Evolutionary conservation across 768 basidiomycete species (phyloP).

Genomic region (Mycena pura): DNA sequence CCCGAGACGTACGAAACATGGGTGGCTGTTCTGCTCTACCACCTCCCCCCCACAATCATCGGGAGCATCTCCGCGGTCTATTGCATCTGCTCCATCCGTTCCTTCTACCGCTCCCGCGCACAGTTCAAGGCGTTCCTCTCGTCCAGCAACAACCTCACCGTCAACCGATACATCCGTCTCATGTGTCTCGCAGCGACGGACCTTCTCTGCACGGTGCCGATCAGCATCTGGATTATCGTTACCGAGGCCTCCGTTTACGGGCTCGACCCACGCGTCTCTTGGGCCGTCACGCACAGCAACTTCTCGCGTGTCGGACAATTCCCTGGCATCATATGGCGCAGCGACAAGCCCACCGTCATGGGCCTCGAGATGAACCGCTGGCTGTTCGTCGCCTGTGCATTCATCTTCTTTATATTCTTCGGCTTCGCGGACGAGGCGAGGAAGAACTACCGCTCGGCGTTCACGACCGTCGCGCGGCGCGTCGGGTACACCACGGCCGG

Average conservation of each 20-base stretch:
- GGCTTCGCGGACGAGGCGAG: too few species aligned
- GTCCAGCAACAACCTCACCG: too few species aligned
- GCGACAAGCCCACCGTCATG: not conserved
- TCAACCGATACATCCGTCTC: too few species aligned
- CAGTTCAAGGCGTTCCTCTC: too few species aligned
- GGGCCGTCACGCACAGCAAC: not conserved
- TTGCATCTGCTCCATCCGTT: too few species aligned
- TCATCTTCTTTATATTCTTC: too few species aligned
- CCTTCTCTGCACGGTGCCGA: too few species aligned
- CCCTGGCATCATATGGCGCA: not conserved
- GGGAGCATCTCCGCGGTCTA: too few species aligned
- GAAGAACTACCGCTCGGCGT: not conserved
- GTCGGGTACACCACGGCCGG: not conserved
- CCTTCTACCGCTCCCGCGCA: too few species aligned
- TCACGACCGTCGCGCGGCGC: not conserved
- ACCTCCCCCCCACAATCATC: not conserved
- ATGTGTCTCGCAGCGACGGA: too few species aligned
- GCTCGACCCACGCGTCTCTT: not conserved
- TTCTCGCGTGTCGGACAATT: not conserved
- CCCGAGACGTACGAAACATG: constrained; percentile 54
- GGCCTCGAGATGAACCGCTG: not conserved
- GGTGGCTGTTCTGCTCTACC: not conserved
- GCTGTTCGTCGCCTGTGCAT: too few species aligned
- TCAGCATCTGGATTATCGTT: not conserved
- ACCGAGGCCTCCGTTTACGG: not conserved